Evolutionary conservation across 805 yeast species (phyloP), one percentile per base, ranked within the genome.

Genomic region (Saturnispora sanitii): DNA sequence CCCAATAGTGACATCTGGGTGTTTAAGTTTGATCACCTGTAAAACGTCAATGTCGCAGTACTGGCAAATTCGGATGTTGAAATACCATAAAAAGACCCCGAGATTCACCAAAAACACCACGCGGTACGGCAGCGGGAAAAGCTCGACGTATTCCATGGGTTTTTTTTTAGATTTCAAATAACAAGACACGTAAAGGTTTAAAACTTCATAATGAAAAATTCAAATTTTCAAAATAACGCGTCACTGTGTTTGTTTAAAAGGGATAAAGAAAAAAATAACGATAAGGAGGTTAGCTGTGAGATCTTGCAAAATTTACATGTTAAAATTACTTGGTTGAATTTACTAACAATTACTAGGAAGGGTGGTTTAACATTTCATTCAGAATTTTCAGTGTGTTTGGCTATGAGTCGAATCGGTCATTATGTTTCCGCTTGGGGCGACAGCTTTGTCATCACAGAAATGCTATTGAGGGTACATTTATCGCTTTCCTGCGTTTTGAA

Each of bases 371-470:
- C 34, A 45, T 45, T 34, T 37, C 37, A 49, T 45, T 75, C 80
- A 75, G 81, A 75, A 72, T 72, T 74, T 74, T 73, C 80, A 74
- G 65, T 65, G 42, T 40, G 76, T 71, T 74, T 75, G 79, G 78
- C 77, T 51, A 29, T 34, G 58, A 49, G 72, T 75, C 82, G 82
- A 75, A 66, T 77, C 82, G 77, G 65, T 75, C 81, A 76, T 72
- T 53, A 70, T 69, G 41, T 38, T 30, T 75, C 81, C 79, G 82
- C 66, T 68, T 77, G 82, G 82, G 82, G 82, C 82, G 82, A 77
- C 82, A 76, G 51, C 71, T 57, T 23, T 65, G 77, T 76, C 82
- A 75, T 76, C 82, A 75, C 26, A 23, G 26, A 23, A 23, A 23
- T 23, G 26, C 26, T 23, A 23, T 11, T 7, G 11, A 7, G 26